Evolutionary conservation across 805 yeast genomes (phyloP).

Genomic region (Schizosaccharomyces osmophilus): DNA sequence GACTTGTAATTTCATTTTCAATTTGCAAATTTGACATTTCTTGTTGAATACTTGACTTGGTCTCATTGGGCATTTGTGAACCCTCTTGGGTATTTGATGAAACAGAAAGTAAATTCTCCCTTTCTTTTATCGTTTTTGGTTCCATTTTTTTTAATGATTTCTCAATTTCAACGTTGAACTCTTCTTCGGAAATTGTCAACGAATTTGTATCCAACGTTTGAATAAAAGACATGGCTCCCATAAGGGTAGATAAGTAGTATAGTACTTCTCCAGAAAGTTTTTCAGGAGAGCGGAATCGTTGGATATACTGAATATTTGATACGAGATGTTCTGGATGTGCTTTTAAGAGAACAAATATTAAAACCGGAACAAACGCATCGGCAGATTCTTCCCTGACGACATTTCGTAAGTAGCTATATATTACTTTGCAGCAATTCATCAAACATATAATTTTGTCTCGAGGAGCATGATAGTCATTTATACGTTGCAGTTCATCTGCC

Average conservation of each 20-base stretch:
- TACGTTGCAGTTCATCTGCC: conserved; percentile 37
- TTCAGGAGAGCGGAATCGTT: conserved; percentile 51
- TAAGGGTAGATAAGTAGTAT: conserved; percentile 72
- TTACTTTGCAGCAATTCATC: conserved; percentile 74
- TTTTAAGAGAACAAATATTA: conserved; percentile 54
- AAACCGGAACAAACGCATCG: conserved; percentile 74
- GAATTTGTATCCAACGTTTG: conserved; percentile 31
- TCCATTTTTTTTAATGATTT: conserved; percentile 17
- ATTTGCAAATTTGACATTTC: too few species aligned
- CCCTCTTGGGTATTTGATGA: conserved; percentile 5
- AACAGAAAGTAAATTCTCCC: conserved; percentile 8
- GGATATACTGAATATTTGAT: conserved; percentile 66
- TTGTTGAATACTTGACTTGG: neutral
- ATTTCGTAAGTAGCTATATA: conserved; percentile 63
- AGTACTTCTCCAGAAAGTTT: conserved; percentile 72
- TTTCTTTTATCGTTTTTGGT: conserved; percentile 19
- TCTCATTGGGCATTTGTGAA: neutral
- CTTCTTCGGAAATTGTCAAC: conserved; percentile 36
- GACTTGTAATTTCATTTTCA: too few species aligned
- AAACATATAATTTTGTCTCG: conserved; percentile 82
- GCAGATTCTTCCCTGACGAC: conserved; percentile 56
- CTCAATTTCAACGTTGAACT: conserved; percentile 20
- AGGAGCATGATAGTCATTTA: conserved; percentile 72
- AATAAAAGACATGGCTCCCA: conserved; percentile 67
- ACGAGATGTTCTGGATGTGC: conserved; percentile 40